Evolutionary conservation across 2,329 filamentous ascomycete species (phyloP).

Genomic region (Fusarium sp.): DNA sequence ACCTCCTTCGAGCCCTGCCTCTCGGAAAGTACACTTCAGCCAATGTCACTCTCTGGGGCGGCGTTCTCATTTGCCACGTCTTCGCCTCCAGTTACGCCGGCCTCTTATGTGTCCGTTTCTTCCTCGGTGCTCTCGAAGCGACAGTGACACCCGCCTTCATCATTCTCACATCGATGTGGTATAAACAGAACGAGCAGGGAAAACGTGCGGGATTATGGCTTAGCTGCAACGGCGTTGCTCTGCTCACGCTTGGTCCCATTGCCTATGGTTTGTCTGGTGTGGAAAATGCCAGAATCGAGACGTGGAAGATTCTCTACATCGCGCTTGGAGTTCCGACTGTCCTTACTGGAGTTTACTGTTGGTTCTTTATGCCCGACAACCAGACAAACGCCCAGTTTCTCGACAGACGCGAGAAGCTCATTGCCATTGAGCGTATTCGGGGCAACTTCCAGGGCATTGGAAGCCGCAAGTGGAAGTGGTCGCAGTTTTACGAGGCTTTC

Average conservation of each 20-base stretch:
- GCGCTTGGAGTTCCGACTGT: not conserved
- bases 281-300: no score
- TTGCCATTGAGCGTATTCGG: not conserved
- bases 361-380: not conserved
- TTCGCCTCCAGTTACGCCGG: not conserved
- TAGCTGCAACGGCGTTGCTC: not conserved
- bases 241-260: not conserved
- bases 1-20: no score
- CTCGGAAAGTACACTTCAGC: no score
- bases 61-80: not conserved
- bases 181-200: not conserved
- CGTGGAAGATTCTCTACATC: not conserved
- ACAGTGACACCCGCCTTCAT: not conserved
- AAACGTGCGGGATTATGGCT: no score
- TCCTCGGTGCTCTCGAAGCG: constrained; percentile 2
- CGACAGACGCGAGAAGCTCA: not conserved
- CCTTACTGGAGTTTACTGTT: not conserved
- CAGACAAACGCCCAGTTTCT: not conserved
- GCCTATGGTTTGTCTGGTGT: not conserved
- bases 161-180: not conserved
- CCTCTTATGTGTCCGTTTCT: not conserved
- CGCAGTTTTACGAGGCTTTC: not conserved
- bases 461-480: not conserved
- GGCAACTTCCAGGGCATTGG: not conserved
- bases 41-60: not conserved